Conservation (phyloP, 2,329 filamentous ascomycete genomes). For the Phyllosticta citrichinensis region DNA sequence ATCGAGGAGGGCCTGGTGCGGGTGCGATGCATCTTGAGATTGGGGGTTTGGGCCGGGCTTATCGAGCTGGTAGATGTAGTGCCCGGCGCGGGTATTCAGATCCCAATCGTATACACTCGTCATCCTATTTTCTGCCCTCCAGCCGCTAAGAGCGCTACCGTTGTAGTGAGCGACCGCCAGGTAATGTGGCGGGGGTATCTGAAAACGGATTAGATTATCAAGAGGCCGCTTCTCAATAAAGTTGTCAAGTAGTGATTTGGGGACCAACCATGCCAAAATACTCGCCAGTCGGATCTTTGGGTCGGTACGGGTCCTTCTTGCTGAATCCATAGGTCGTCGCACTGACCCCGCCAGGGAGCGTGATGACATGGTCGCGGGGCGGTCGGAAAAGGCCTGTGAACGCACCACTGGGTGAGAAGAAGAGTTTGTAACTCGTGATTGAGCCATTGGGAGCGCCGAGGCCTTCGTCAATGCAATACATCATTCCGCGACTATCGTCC, state of each 20-base stretch:
- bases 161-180: conserved; percentile 35
- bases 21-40: conserved; percentile 50
- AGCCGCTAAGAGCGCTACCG: conserved; percentile 29
- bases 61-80: conserved; percentile 30
- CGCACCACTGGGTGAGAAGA: background rate
- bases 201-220: no score
- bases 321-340: no score
- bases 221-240: conserved; percentile 18
- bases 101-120: background rate
- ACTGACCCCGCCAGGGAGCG: no score
- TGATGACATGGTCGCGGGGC: conserved; percentile 15
- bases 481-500: conserved; percentile 37
- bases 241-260: conserved; percentile 12
- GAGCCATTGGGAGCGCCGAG: conserved; percentile 38
- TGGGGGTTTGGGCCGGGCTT: conserved; percentile 27
- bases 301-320: no score
- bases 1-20: conserved; percentile 56
- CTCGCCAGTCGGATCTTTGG: no score
- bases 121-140: conserved; percentile 11
- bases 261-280: conserved; percentile 32
- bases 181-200: conserved; percentile 21
- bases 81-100: conserved; percentile 22
- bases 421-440: conserved; percentile 24
- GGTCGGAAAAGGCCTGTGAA: conserved; percentile 22
- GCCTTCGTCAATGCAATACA: conserved; percentile 55